Percentiles rank a stretch among this genome's conserved stretches.
Evolutionary conservation across 208 protist genomes (phyloP).

Genomic region (Leishmania arabica): DNA sequence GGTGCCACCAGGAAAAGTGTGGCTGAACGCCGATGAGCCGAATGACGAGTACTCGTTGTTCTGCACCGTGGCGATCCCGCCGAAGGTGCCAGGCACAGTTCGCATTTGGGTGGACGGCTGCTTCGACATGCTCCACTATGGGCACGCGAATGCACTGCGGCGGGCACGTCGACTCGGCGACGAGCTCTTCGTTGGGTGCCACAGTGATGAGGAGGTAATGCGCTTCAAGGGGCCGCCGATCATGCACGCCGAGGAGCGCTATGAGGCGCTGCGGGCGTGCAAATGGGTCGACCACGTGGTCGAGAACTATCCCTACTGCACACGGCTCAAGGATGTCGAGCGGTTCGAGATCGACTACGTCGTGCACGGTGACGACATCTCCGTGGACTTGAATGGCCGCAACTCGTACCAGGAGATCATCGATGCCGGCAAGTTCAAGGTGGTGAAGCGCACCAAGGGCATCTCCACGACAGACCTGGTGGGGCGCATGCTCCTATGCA

Average conservation of each 20-base stretch:
- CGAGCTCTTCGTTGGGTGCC: conserved; percentile 97
- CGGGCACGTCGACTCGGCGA: conserved; percentile 91
- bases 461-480: conserved; percentile 99
- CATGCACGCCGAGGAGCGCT: conserved; percentile 96
- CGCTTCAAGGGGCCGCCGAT: conserved; percentile 97
- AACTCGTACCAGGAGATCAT: conserved; percentile 97
- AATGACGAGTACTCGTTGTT: conserved; percentile 72
- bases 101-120: conserved; percentile 92
- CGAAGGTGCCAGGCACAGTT: conserved; percentile 67
- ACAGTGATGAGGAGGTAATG: conserved; percentile 96
- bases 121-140: conserved; percentile 93
- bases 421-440: conserved; percentile 86
- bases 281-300: conserved; percentile 99
- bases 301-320: conserved; percentile 95
- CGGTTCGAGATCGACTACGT: conserved; percentile 95
- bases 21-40: conserved; percentile 72
- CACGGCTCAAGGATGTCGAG: conserved; percentile 91
- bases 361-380: conserved; percentile 99
- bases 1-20: conserved; percentile 52
- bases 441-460: conserved; percentile 95
- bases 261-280: conserved; percentile 94
- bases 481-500: conserved; percentile 96
- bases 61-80: conserved; percentile 41
- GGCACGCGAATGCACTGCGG: conserved; percentile 87
- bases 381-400: conserved; percentile 92